Base-by-base conservation (phyloP, 2,329 filamentous ascomycete genomes). In the Lasiodiplodia sp. region DNA sequence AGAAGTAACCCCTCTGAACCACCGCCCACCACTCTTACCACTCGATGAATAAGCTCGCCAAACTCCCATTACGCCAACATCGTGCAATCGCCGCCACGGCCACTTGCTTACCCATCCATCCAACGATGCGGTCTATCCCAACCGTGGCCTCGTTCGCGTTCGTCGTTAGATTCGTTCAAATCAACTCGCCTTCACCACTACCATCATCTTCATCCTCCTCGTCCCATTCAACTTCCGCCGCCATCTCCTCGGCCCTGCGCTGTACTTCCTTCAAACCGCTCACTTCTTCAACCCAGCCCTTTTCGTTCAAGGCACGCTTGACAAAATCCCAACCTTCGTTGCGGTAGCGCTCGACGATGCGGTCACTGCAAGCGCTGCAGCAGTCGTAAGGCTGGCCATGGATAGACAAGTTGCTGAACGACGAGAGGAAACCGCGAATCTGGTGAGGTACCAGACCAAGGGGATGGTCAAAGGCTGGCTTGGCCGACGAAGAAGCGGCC, bases 311-410 rank as follows among this genome's bases (percentile, higher is more conserved):
- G 0, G 92, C 92, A 68, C 85, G 85, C 82, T 90, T 90, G 40
- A 96, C 88, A 77, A 96, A 96, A 0, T 83, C 87, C 92, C 92
- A 96, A 0, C 90, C 90, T 56, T 90, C 87, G 2, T 80, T 78
- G 56, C 87, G 85, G 76, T 94, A 96, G 0, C 88, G 88, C 0
- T 86, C 83, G 0, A 95, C 79, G 34, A 96, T 88, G 53, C 86
- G 88, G 40, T 87, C 86, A 71, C 91, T 93, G 75, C 93, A 96
- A 2, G 92, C 93, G 60, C 91, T 93, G 79, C 93, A 96, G 78
- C 89, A 90, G 68, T 93, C 90, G 78, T 94, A 96, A 0, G 91
- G 91, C 72, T 88, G 86, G 10, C 92, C 92, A 66, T 87, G 88
- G 72, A 96, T 90, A 47, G 91, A 84, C 69, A 94, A 84, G 71